A percentile compares a stretch with the other conserved stretches of the same genome.
These are phyloP conservation scores for Chrysosporium keratinophilum DNA, from an alignment of 2,329 filamentous ascomycete genomes.

Conservation along the genomic window DNA sequence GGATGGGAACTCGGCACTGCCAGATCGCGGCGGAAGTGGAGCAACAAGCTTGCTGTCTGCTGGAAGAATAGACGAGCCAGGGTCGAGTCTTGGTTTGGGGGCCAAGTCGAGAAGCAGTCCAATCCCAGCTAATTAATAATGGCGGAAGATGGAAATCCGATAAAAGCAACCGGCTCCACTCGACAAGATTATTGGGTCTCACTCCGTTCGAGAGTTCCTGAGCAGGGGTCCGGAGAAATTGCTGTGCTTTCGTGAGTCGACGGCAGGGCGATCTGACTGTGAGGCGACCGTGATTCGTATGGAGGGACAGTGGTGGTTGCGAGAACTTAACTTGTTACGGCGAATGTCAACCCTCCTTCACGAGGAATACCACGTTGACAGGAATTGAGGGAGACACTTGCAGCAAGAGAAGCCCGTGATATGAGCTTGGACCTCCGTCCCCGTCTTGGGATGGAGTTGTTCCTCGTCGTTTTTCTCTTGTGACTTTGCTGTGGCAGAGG, in stretches of 20 bases:
- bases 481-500: constrained; percentile 3
- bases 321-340: constrained; percentile 1
- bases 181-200: constrained; percentile 5
- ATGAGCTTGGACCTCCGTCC: constrained; percentile 6
- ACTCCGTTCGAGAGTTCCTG: not conserved
- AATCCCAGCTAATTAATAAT: constrained; percentile 3
- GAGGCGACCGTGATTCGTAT: constrained; percentile 2
- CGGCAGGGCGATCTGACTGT: constrained; percentile 1
- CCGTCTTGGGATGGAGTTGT: constrained; percentile 1
- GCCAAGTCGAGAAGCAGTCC: constrained; percentile 7
- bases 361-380: not conserved
- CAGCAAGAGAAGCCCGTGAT: not conserved
- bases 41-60: constrained; percentile 5
- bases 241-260: constrained; percentile 4
- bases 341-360: not conserved
- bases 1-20: constrained; percentile 3
- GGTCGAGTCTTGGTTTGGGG: constrained; percentile 10
- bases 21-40: constrained; percentile 10
- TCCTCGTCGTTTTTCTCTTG: constrained; percentile 6
- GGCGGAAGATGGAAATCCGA: constrained; percentile 7
- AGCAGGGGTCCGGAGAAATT: constrained; percentile 5
- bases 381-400: not conserved
- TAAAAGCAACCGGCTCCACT: constrained; percentile 9
- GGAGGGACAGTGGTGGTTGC: not conserved
- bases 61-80: constrained; percentile 5